Evolutionary conservation across 177 flowering plant genomes (phyloP), one percentile per base, ranked within the genome.

Genomic region (Telopea speciosissima): DNA sequence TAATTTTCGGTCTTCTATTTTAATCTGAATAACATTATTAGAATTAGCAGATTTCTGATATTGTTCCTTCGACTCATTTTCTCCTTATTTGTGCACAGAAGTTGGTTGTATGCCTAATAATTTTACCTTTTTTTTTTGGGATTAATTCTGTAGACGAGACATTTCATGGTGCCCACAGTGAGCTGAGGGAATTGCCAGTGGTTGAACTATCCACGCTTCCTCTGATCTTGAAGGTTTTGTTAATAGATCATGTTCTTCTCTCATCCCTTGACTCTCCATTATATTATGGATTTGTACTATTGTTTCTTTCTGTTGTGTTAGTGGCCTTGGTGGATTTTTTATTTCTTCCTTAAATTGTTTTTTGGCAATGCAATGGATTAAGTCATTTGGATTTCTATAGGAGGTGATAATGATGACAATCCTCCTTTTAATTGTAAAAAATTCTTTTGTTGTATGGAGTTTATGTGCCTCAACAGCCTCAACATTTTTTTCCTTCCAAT

Each of bases 171-270:
- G 76, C 81, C 67, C 85, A 80, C 69, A 88, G 84, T 76, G 98
- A 91, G 72, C 78, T 91, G 75, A 85, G 88, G 83, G 98, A 96
- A 74, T 78, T 96, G 75, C 99, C 99, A 52, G 84, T 92, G 5
- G 90, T 96, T 75, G 97, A 96, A 83, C 83, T 96, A 52, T 87
- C 97, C 24, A 85, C 91, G 17, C 95, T 96, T 74, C 98, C 98
- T 28, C 73, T 88, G 71, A 85, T 96, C 65, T 79, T 90, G 63
- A 96, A 96, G 99, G 99, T 95, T 59, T 36, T 44, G 8, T 58
- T 21, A n/a, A 4, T 24, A 58, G 22, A 17, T 19, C 61, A 3
- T n/a, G 8, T 58, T 58, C 23, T 58, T 8, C 61, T 58, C 17
- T 49, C 54, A 49, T 49, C 54, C 40, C 40, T 36, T 36, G 40